Conservation (phyloP, 192 early-diverging fungal genomes). For the Pilobolus umbonatus region DNA sequence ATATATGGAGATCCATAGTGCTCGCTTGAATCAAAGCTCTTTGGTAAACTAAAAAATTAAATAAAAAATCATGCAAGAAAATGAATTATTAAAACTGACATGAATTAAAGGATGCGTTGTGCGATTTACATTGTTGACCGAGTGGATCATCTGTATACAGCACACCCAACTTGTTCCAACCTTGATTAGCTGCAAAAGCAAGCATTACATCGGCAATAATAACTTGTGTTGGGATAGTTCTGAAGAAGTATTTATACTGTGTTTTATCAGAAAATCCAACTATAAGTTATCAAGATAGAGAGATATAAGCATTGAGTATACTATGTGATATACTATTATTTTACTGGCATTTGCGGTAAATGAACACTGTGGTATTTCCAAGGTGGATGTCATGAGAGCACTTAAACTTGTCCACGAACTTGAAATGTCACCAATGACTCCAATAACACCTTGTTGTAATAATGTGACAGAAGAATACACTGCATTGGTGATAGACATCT, state of each 20-base stretch:
- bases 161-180: conserved; percentile 41
- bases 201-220: conserved; percentile 45
- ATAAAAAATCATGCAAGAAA: background rate
- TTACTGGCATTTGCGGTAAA: conserved; percentile 47
- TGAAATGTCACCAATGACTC: conserved; percentile 48
- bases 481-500: conserved; percentile 42
- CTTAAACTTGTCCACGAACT: conserved; percentile 44
- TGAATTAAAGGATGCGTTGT: background rate
- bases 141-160: conserved; percentile 43
- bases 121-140: conserved; percentile 41
- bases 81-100: background rate
- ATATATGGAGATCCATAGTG: conserved; percentile 29
- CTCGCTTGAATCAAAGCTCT: conserved; percentile 25
- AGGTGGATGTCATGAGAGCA: conserved; percentile 41
- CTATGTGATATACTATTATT: background rate
- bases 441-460: conserved; percentile 45
- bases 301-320: background rate
- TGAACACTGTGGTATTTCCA: conserved; percentile 49
- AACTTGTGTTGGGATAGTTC: conserved; percentile 48
- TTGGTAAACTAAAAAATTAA: conserved; percentile 35
- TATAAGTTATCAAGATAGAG: conserved; percentile 1
- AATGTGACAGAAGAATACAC: conserved; percentile 46
- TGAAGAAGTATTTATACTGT: conserved; percentile 46
- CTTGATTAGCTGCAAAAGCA: conserved; percentile 40
- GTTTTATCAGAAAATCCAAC: conserved; percentile 44